phyloP scores from a whole-genome alignment of 331 rosid species.

The Prunus yedoensis region DNA sequence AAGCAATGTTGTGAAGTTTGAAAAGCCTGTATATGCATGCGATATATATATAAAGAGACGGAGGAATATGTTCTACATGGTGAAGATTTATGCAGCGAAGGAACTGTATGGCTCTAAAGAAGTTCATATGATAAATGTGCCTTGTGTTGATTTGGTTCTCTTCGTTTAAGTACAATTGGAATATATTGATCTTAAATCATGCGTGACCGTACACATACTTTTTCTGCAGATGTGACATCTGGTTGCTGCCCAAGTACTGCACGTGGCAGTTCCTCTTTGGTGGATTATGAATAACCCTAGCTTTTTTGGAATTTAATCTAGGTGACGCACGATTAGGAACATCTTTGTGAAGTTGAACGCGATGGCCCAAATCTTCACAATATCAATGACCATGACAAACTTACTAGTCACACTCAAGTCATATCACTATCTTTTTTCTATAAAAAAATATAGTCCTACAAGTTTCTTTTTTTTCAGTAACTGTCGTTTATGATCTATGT shows the following conservation, averaged over 20 bases:
- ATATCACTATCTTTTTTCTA: too few relatives aligned
- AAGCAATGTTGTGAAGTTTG: background rate
- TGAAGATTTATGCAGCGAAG: background rate
- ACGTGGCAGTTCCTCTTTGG: constrained; percentile 7
- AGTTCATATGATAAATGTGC: background rate
- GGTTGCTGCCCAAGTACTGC: background rate
- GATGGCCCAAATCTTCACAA: too few relatives aligned
- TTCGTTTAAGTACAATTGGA: background rate
- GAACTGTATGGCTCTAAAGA: background rate
- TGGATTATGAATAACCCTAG: background rate
- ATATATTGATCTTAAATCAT: background rate
- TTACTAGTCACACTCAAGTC: too few relatives aligned
- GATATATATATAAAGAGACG: background rate
- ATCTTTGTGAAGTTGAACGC: too few relatives aligned
- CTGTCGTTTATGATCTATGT: too few relatives aligned
- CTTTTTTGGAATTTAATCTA: background rate
- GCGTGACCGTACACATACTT: background rate
- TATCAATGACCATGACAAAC: too few relatives aligned
- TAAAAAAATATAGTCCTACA: too few relatives aligned
- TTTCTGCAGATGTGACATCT: constrained; percentile 2
- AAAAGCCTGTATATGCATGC: background rate
- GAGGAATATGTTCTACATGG: background rate
- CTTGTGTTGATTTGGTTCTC: background rate
- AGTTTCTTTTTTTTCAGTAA: too few relatives aligned
- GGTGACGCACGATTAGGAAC: too few relatives aligned